phyloP scores from a whole-genome alignment of 2,329 filamentous ascomycete genomes.

The Shiraia sp. region DNA sequence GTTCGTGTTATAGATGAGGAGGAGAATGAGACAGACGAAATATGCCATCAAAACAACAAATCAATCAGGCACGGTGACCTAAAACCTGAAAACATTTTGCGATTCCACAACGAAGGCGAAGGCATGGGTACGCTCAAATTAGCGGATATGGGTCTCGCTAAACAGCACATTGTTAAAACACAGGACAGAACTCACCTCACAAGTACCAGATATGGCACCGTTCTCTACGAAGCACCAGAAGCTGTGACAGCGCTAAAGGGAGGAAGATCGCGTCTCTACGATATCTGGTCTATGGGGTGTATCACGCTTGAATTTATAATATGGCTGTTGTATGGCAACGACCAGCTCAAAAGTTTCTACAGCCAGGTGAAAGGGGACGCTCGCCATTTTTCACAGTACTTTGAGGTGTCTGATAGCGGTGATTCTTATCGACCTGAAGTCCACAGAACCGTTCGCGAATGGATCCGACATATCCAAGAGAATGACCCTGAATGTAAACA shows the following conservation, averaged over 20 bases:
- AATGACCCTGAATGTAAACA: conserved; percentile 7
- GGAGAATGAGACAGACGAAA: neutral
- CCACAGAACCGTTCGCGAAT: conserved; percentile 3
- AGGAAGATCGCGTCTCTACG: conserved; percentile 17
- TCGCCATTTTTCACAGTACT: conserved; percentile 8
- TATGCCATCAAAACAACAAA: neutral
- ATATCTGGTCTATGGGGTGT: conserved; percentile 33
- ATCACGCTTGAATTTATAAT: conserved; percentile 26
- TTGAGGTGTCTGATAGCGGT: conserved; percentile 1
- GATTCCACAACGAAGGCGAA: conserved; percentile 1
- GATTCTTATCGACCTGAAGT: conserved; percentile 2
- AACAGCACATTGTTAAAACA: conserved; percentile 10
- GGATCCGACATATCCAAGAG: conserved; percentile 8
- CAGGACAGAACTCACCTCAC: conserved; percentile 1
- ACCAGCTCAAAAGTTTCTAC: conserved; percentile 5
- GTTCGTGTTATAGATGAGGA: neutral
- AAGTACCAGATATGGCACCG: conserved; percentile 12
- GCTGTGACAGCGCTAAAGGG: neutral
- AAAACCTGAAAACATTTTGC: conserved; percentile 29
- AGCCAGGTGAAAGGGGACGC: conserved; percentile 1
- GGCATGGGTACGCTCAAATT: conserved; percentile 16
- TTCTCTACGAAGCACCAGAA: conserved; percentile 20
- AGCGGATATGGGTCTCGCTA: conserved; percentile 18
- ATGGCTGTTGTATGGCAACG: conserved; percentile 26
- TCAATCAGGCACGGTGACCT: conserved; percentile 23